These are phyloP conservation scores for Ceratocystis harringtonii DNA, from an alignment of 2,329 filamentous ascomycete genomes.

Conservation along the genomic window DNA sequence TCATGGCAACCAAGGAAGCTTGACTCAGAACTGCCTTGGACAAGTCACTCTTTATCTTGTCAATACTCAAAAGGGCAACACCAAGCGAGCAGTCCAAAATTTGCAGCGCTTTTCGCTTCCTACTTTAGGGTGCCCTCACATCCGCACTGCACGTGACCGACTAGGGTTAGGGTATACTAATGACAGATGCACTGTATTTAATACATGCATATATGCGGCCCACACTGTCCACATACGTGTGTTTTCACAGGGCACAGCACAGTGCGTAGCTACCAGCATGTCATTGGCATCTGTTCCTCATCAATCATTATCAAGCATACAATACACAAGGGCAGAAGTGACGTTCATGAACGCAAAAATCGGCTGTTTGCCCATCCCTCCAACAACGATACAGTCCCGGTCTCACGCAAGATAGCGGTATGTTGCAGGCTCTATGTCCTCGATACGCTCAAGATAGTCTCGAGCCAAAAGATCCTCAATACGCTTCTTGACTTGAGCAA, in stretches of 20 bases:
- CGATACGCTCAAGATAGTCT: slow-evolving; percentile 64
- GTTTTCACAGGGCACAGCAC: neutral
- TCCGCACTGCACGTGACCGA: neutral
- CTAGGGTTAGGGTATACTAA: neutral
- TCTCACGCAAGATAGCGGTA: slow-evolving; percentile 58
- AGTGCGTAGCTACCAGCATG: neutral
- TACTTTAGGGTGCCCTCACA: neutral
- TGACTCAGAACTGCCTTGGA: no score
- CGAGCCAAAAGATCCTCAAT: slow-evolving; percentile 63
- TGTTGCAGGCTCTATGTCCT: slow-evolving; percentile 46
- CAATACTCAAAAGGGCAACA: neutral
- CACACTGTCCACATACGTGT: neutral
- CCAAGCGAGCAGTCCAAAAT: neutral
- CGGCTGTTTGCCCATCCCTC: neutral
- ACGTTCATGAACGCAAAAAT: no score
- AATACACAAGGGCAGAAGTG: neutral
- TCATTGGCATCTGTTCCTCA: neutral
- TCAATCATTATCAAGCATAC: neutral
- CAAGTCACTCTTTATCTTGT: neutral
- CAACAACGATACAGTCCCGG: neutral
- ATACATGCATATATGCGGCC: neutral
- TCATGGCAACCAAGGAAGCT: no score
- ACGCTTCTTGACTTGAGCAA: slow-evolving; percentile 65
- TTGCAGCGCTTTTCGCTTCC: slow-evolving; percentile 7
- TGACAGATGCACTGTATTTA: neutral